Evolutionary conservation across 2,329 filamentous ascomycete species (phyloP), one percentile per base, ranked within the genome.

Genomic region (Xylariaceae sp.): DNA sequence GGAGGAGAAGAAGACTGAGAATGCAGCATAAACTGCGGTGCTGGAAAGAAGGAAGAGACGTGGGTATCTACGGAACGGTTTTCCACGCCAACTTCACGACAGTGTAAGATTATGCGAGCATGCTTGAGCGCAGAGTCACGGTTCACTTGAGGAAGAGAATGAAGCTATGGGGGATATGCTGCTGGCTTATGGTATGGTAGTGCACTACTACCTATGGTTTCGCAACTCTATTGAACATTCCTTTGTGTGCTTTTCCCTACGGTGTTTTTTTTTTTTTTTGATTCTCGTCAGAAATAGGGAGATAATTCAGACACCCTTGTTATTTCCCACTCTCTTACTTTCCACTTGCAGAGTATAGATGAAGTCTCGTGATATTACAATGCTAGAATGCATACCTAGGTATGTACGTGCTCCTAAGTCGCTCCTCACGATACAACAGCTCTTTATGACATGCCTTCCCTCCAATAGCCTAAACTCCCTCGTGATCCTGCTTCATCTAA

Each of bases 1-100:
- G 34, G 62, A 64, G 34, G 61, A 63, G 49, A 65, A 69, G 63
- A 64, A 65, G 56, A 45, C 63, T 31, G 65, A 68, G 53, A 64
- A 65, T 40, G 57, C 62, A 27, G 61, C 51, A n/a, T 67, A 65
- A 57, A 56, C 9, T 27, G 19, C 19, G 29, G 29, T 3, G n/a
- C 6, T 8, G 19, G 26, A 29, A n/a, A 9, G 12, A 29, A 42
- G 35, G 34, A 40, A 12, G 6, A 43, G 19, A 37, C n/a, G 43
- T 56, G 8, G 30, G 9, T 19, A 43, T 27, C n/a, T 35, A 5
- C 6, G n/a, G 7, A 39, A 30, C 41, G n/a, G 6, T 35, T 31
- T 34, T 39, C 37, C 31, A 11, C 6, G 30, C 26, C 19, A 40
- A 31, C 45, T 51, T 47, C 39, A 11, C 27, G 27, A 41, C 11